Base-by-base conservation (phyloP, 2,329 filamentous ascomycete species). In the Alternaria metachromatica region DNA sequence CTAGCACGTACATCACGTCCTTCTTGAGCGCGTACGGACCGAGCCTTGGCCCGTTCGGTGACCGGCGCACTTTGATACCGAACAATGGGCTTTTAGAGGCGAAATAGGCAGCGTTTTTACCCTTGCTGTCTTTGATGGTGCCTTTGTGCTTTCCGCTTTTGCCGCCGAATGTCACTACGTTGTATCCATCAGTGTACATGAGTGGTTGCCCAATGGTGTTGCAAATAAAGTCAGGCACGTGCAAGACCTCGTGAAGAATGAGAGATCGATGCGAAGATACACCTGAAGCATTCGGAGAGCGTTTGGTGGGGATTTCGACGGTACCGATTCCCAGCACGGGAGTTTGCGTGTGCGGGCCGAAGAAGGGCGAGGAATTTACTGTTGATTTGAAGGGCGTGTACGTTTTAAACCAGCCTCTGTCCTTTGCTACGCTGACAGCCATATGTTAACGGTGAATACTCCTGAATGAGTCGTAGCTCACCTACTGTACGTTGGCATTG, bases 401-500 rank as follows among this genome's bases (percentile, higher is more conserved):
- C 8, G 54, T 62, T 13, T 65, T 72, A 59, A 72, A 70, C 67
- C 69, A 72, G 37, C 30, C 67, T 11, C 69, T 48, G 33, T 72
- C 63, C 8, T 70, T 71, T 26, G 59, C 59, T 13, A 62, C 60
- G 43, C 61, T 26, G 25, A 25, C 3, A 25, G 25, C 25, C 25
- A 25, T 9, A 25, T 25, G 25, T 25, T 25, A 25, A 25, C 25
- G 25, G 2, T 25, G 7, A 8, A 25, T 25, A 9, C 25, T 25
- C 9, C 8, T 9, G 25, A 25, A 25, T 25, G 8, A 25, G 25
- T 25, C 25, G 25, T 25, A 25, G 25, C 25, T 25, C 25, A 25
- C 25, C 25, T 26, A 26, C 26, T 26, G 26, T 26, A 26, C 26
- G 10, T 26, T 26, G 26, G 26, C 3, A 26, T 10, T 26, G 4